Evolutionary conservation across 2,329 filamentous ascomycete genomes (phyloP), one percentile per base, ranked within the genome.

Genomic region (Fusarium sp.): DNA sequence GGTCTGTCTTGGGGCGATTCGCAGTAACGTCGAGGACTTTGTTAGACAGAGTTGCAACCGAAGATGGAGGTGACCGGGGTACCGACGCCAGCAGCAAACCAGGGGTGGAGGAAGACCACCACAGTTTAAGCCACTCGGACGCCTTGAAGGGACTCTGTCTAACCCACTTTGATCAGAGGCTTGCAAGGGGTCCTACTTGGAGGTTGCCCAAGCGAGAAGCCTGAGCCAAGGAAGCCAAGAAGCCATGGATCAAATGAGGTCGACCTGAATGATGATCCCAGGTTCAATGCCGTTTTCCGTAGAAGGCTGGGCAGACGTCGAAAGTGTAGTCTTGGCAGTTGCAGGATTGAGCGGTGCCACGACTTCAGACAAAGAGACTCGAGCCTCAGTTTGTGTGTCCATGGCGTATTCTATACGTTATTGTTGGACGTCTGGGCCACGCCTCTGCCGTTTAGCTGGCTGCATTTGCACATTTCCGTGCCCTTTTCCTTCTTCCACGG

Each of bases 221-320:
- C 70, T 38, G 35, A 37, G 66, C 54, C 54, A 62, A 73, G 59
- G 63, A 59, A 42, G 62, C 54, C 59, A 62, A 73, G 56, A 67
- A 40, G 9, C 60, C 60, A 35, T 58, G 56, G 35, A 61, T 31
- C 40, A 31, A 13, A 64, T 64, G 37, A 64, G 58, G 60, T 47
- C 31, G 62, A 67, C 52, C 57, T 50, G n/a, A 18, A 64, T 22
- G 45, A 40, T 47, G 62, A 38, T 40, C 40, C 65, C 34, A 71
- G 42, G 65, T 45, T 65, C 50, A 34, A 67, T 70, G 72, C 72
- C 69, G 62, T 65, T 58, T 75, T 60, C 72, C 69, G 69, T 35
- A 34, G 67, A 64, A 66, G 59, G 72, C 72, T 75, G 62, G 72
- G 69, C 72, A 73, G 68, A 69, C 54, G 66, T 64, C 18, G 20